Base-by-base conservation (phyloP, 2,329 filamentous ascomycete genomes). In the Neofusicoccum sp. region DNA sequence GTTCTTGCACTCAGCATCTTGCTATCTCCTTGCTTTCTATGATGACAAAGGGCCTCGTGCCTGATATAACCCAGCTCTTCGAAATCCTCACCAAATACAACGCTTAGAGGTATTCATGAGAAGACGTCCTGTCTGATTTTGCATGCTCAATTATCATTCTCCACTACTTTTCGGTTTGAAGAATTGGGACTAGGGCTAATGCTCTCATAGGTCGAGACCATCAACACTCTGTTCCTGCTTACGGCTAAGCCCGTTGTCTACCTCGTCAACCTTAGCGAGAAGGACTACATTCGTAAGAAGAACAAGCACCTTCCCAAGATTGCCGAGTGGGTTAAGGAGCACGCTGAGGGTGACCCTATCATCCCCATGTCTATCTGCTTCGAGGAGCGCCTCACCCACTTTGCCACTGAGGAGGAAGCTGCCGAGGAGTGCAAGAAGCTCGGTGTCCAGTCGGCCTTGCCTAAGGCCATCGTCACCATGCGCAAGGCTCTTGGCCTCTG, bases 31-130 rank as follows among this genome's bases (percentile, higher is more conserved):
- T 45, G 60, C 68, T 70, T 86, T 80, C 20, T 75, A 88, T 96
- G 95, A 98, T 98, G 95, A 98, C 88, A 89, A 96, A 96, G 89
- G 95, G 92, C 91, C 87, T 82, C 84, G 90, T 91, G 93, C 89
- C 51, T 43, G 51, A 57, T 84, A 82, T 90, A 96, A 91, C 95
- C 95, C 95, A 99, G 95, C 95, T 99, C 95, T 89, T 96, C 89
- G 93, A 98, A 88, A 86, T 84, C 86, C 89, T 90, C 87, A 84
- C 79, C 76, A 80, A 78, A 80, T 79, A 86, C 75, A 75, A 84
- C 81, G 90, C 86, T 84, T 84, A 82, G 89, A 91, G 89, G 83
- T 82, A 83, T 85, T 86, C 75, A 79, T 97, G 93, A 96, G 92
- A 97, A 89, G 83, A 90, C 82, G 80, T 85, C 84, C 83, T 79